A percentile compares a stretch with the other conserved stretches of the same genome.
phyloP scores from a whole-genome alignment of 106 monocot genomes.

The Dendrobium nobile region DNA sequence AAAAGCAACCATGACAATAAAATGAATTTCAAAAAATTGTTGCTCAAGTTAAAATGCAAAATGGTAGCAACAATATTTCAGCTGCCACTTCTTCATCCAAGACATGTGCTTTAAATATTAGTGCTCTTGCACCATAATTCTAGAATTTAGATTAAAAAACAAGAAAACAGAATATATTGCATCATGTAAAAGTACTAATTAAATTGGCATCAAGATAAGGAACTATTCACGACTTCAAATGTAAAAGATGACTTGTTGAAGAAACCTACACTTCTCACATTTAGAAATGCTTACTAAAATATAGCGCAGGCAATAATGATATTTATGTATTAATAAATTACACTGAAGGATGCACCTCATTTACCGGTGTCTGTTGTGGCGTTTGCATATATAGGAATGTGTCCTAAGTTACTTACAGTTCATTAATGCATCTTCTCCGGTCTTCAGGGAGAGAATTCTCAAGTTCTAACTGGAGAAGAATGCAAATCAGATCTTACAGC shows the following conservation, averaged over 20 bases:
- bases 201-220: not conserved
- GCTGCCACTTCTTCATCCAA: not conserved
- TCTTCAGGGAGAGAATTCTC: slow-evolving; percentile 93
- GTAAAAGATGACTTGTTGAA: not conserved
- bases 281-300: not conserved
- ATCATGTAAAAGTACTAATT: not conserved
- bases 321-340: not conserved
- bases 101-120: not conserved
- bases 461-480: slow-evolving; percentile 83
- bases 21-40: not conserved
- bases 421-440: slow-evolving; percentile 84
- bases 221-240: not conserved
- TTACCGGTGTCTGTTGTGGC: not conserved
- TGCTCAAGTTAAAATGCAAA: no score
- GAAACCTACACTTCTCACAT: not conserved
- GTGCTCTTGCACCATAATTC: not conserved
- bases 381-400: not conserved
- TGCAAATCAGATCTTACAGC: slow-evolving; percentile 68
- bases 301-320: not conserved
- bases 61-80: not conserved
- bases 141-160: not conserved
- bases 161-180: not conserved
- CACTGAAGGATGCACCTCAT: not conserved
- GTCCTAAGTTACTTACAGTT: slow-evolving; percentile 55
- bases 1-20: not conserved